phyloP scores from a whole-genome alignment of 2,329 filamentous ascomycete genomes.

The Chrysoporthe austroafricana region DNA sequence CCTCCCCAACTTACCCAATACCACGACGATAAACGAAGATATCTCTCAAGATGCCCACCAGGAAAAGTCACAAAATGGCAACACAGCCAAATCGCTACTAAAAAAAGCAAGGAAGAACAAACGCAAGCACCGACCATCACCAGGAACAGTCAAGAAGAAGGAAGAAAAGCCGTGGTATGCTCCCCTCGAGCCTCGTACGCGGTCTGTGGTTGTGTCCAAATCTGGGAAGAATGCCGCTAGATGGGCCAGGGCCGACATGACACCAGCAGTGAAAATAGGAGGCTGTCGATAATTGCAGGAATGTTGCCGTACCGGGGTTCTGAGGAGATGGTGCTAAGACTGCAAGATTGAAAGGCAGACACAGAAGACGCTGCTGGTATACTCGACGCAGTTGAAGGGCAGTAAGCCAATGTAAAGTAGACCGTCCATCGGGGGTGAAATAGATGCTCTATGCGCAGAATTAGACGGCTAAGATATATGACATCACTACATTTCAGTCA shows the following conservation, averaged over 20 bases:
- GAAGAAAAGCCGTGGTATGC: constrained; percentile 23
- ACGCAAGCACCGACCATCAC: neutral
- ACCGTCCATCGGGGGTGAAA: no score
- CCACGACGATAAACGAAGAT: neutral
- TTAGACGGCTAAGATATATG: no score
- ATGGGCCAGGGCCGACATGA: neutral
- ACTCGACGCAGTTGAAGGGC: no score
- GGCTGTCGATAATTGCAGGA: constrained; percentile 5
- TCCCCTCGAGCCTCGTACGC: constrained; percentile 16
- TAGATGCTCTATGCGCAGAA: no score
- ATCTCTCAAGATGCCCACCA: no score
- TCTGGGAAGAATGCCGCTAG: constrained; percentile 16
- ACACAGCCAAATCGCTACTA: neutral
- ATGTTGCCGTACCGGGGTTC: neutral
- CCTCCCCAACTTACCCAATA: neutral
- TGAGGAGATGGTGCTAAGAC: neutral
- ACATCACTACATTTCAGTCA: no score
- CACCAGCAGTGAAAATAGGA: constrained; percentile 2
- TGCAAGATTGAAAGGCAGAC: neutral
- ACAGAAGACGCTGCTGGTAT: neutral
- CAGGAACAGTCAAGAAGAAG: constrained; percentile 26
- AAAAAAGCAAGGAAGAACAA: constrained; percentile 7
- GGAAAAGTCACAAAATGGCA: neutral
- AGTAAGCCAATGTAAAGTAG: no score
- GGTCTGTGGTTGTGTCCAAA: constrained; percentile 19